Evolutionary conservation across 257 asterid species (phyloP).

Genomic region (Haberlea rhodopensis): DNA sequence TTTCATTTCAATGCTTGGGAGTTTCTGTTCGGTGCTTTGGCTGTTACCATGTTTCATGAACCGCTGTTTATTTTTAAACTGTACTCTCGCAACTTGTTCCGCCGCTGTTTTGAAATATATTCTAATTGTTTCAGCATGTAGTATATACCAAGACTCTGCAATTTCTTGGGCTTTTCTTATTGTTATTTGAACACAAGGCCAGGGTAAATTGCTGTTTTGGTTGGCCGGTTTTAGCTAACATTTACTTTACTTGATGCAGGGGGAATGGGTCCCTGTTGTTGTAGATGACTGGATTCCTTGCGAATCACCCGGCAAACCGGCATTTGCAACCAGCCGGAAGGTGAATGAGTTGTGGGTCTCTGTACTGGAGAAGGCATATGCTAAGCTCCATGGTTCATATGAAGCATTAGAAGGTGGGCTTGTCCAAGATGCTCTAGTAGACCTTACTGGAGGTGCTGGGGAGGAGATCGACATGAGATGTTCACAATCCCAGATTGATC

Average conservation of each 20-base stretch:
- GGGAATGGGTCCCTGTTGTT: constrained; percentile 99
- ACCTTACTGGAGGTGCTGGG: constrained; percentile 99
- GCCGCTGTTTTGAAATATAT: background rate
- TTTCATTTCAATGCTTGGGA: background rate
- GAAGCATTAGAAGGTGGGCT: constrained; percentile 99
- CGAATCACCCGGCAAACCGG: constrained; percentile 96
- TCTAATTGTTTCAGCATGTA: background rate
- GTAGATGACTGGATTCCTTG: constrained; percentile 99
- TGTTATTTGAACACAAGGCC: background rate
- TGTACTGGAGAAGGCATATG: constrained; percentile 89
- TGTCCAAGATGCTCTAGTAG: constrained; percentile 99
- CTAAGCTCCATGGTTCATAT: constrained; percentile 97
- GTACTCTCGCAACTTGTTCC: background rate
- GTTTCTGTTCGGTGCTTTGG: too few species aligned
- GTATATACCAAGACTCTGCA: background rate
- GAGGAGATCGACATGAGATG: constrained; percentile 99
- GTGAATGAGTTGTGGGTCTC: constrained; percentile 94
- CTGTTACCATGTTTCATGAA: background rate
- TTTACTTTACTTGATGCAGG: constrained; percentile 41
- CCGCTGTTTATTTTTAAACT: background rate
- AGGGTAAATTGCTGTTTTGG: background rate
- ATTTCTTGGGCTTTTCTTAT: background rate
- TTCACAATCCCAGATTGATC: constrained; percentile 91
- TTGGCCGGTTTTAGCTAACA: constrained; percentile 5
- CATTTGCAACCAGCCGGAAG: constrained; percentile 95